A percentile compares a stretch with the other conserved stretches of the same genome.
These are phyloP conservation scores for Exophiala calicioides DNA, from an alignment of 2,329 filamentous ascomycete species.

Conservation along the genomic window DNA sequence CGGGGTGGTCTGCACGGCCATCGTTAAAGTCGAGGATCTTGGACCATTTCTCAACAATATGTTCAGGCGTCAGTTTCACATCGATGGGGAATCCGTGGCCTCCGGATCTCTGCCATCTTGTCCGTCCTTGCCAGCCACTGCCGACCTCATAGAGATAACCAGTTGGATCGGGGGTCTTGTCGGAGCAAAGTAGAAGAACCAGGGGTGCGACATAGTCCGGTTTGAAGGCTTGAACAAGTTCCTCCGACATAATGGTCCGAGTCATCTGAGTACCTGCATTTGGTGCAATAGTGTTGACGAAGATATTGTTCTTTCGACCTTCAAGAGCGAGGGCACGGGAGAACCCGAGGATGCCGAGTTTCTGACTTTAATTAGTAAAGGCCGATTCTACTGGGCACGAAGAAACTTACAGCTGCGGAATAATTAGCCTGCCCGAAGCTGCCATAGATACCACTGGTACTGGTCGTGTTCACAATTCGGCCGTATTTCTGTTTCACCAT, in stretches of 20 bases:
- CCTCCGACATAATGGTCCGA: constrained; percentile 87
- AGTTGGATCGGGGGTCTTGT: constrained; percentile 82
- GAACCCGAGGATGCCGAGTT: constrained; percentile 91
- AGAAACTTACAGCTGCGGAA: constrained; percentile 70
- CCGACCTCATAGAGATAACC: constrained; percentile 92
- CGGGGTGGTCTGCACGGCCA: constrained; percentile 81
- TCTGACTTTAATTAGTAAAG: constrained; percentile 50
- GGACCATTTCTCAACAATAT: constrained; percentile 72
- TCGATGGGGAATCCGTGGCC: constrained; percentile 91
- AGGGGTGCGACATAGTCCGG: constrained; percentile 96
- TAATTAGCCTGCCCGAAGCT: constrained; percentile 99
- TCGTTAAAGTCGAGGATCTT: constrained; percentile 85
- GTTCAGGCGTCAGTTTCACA: constrained; percentile 79
- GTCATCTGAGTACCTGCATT: constrained; percentile 98
- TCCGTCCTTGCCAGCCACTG: constrained; percentile 87
- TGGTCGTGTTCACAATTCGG: constrained; percentile 93
- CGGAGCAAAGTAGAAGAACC: constrained; percentile 80
- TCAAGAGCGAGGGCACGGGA: constrained; percentile 90
- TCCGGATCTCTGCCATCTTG: constrained; percentile 89
- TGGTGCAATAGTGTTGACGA: constrained; percentile 95
- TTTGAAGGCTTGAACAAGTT: constrained; percentile 98
- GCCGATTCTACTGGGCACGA: neutral
- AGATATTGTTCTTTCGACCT: constrained; percentile 96
- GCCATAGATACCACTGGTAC: constrained; percentile 95
- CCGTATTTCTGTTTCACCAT: constrained; percentile 99